Evolutionary conservation across 805 yeast genomes (phyloP).

Genomic region (Yamadazyma philogaea): DNA sequence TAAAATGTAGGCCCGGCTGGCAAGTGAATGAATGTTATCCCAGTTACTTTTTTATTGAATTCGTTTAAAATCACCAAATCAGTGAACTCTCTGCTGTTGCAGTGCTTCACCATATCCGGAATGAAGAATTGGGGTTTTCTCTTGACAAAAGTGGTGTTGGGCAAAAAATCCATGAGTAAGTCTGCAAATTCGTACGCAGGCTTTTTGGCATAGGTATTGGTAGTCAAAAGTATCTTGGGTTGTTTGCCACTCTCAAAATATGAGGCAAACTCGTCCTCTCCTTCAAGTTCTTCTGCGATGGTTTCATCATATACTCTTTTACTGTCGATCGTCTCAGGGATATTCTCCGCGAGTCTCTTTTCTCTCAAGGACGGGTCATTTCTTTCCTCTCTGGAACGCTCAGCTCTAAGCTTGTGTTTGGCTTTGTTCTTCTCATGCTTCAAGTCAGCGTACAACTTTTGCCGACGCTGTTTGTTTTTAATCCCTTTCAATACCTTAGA

Average conservation of each 20-base stretch:
- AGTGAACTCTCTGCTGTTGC: slow-evolving; percentile 80
- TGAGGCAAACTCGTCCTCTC: slow-evolving; percentile 61
- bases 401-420: slow-evolving; percentile 72
- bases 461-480: slow-evolving; percentile 77
- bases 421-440: slow-evolving; percentile 73
- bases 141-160: slow-evolving; percentile 82
- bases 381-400: slow-evolving; percentile 83
- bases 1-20: slow-evolving; percentile 96
- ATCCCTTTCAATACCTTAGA: slow-evolving; percentile 41
- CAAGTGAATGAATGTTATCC: slow-evolving; percentile 86
- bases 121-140: slow-evolving; percentile 80
- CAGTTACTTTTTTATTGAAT: slow-evolving; percentile 88
- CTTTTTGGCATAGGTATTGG: slow-evolving; percentile 81
- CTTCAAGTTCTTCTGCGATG: slow-evolving; percentile 55
- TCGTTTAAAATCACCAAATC: slow-evolving; percentile 89
- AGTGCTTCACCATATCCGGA: slow-evolving; percentile 81
- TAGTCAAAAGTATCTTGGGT: slow-evolving; percentile 88
- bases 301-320: slow-evolving; percentile 88
- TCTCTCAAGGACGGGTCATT: slow-evolving; percentile 78
- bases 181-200: slow-evolving; percentile 90
- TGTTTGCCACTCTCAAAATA: slow-evolving; percentile 49
- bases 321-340: slow-evolving; percentile 78
- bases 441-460: slow-evolving; percentile 67
- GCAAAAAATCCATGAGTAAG: slow-evolving; percentile 75
- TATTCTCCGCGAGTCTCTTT: slow-evolving; percentile 72